Percentiles rank a stretch among this genome's conserved stretches.
Evolutionary conservation across 441 rosid genomes (phyloP).

Genomic region (Croton laevigatus): DNA sequence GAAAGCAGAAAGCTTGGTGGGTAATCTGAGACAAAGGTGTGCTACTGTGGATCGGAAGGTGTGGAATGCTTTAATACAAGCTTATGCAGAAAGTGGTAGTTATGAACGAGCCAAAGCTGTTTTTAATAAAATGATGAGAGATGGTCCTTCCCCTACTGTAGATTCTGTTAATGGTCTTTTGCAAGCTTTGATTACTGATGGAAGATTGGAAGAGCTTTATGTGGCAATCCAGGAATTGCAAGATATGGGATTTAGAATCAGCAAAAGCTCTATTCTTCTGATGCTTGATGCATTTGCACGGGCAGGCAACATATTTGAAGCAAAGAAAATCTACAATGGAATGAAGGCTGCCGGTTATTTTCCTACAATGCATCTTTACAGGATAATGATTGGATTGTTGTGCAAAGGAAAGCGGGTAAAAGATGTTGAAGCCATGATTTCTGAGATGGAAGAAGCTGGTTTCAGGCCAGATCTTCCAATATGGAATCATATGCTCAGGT

Average conservation of each 20-base stretch:
- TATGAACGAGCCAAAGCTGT: constrained; percentile 91
- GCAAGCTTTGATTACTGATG: constrained; percentile 75
- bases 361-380: constrained; percentile 92
- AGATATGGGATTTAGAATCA: constrained; percentile 89
- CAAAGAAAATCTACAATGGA: constrained; percentile 85
- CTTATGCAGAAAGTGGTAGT: constrained; percentile 87
- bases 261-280: constrained; percentile 88
- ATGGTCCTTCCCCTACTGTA: constrained; percentile 93
- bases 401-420: constrained; percentile 74
- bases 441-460: constrained; percentile 88
- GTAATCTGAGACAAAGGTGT: constrained; percentile 59
- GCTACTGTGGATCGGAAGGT: constrained; percentile 60
- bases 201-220: constrained; percentile 82
- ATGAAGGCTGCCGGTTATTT: constrained; percentile 96
- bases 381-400: constrained; percentile 69
- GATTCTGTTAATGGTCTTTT: constrained; percentile 81
- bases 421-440: constrained; percentile 88
- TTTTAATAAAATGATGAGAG: constrained; percentile 88
- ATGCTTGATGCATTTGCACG: constrained; percentile 88
- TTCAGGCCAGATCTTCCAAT: constrained; percentile 82
- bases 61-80: constrained; percentile 85
- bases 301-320: constrained; percentile 82
- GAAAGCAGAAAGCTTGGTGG: constrained; percentile 87
- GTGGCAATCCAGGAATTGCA: constrained; percentile 87
- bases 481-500: constrained; percentile 85